These are phyloP conservation scores for Otatea glauca DNA, from an alignment of 176 grass and related monocot species.

Conservation along the genomic window DNA sequence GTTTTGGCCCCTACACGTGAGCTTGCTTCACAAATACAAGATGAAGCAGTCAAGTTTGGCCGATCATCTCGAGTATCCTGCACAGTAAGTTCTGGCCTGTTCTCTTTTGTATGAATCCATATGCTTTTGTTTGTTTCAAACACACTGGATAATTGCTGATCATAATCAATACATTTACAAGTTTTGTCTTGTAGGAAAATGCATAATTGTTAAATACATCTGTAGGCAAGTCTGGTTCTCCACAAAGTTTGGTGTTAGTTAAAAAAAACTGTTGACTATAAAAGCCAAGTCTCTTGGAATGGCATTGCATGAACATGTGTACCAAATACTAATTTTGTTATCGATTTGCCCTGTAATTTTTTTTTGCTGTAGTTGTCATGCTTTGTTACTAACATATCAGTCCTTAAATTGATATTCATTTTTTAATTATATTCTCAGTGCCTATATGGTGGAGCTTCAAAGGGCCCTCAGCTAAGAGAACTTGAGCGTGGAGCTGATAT, in stretches of 20 bases:
- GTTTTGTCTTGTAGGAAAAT: slow-evolving; percentile 21
- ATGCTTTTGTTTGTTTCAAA: slow-evolving; percentile 14
- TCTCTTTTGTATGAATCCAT: slow-evolving; percentile 24
- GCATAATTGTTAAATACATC: slow-evolving; percentile 9
- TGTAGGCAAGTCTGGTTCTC: background rate
- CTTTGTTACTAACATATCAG: slow-evolving; percentile 21
- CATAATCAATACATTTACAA: slow-evolving; percentile 5
- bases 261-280: background rate
- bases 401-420: slow-evolving; percentile 13
- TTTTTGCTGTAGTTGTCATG: background rate
- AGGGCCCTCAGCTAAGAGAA: slow-evolving; percentile 91
- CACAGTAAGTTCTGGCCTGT: slow-evolving; percentile 67
- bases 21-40: slow-evolving; percentile 98
- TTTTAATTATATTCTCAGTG: slow-evolving; percentile 53
- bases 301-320: background rate
- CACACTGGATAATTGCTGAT: slow-evolving; percentile 4
- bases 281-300: background rate
- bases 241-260: slow-evolving; percentile 6
- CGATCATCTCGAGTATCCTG: slow-evolving; percentile 87
- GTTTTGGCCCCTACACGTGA: slow-evolving; percentile 91
- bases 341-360: slow-evolving; percentile 1
- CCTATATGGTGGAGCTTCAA: slow-evolving; percentile 93
- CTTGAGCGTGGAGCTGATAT: slow-evolving; percentile 95
- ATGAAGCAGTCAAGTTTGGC: slow-evolving; percentile 94
- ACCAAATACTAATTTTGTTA: background rate